Base-by-base conservation (phyloP, 2,329 filamentous ascomycete species). In the Paraphaeosphaeria minitans region DNA sequence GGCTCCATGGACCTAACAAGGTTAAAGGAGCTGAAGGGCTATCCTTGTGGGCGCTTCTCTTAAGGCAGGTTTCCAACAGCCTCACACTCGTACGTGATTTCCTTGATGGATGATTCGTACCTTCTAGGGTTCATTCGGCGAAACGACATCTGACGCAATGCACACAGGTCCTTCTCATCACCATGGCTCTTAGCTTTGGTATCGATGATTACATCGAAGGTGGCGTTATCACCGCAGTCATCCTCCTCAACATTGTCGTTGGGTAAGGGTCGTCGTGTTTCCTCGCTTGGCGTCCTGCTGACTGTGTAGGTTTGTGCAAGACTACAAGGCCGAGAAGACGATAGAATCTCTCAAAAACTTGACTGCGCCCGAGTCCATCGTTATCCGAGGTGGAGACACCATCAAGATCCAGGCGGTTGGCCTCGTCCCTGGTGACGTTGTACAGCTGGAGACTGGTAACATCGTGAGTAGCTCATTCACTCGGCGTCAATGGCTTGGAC, bases 31-130 rank as follows among this genome's bases (percentile, higher is more conserved):
- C 87, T 81, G 86, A 88, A 79, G 86, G 87, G 77, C 79, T 89
- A 79, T 91, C 89, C 77, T 71, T 89, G 77, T 90, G 88, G 86
- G 85, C 89, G 79, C 90, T 92, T 80, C 84, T 92, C 79, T 77
- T 92, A 78, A 89, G 88, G 73, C 89, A 92, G 80, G 84, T 91
- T 67, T 90, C 89, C 65, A 92, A 92, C 80, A 90, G 88, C 79
- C 81, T 92, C 78, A 92, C 89, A 64, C 82, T 89, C 73, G 87
- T 83, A 77, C 67, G 78, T 71, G 42, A 29, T 21, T 53, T 55
- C 45, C 46, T 42, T 46, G 35, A 24, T 39, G 9, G 19, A 46
- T 46, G 45, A 57, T 50, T 53, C 50, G 39, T 61, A 19, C 57
- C 51, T 59, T 58, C 45, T 43, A 39, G 43, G 6, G n/a, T 19